These are phyloP conservation scores for Clonostachys sp. DNA, from an alignment of 2,329 filamentous ascomycete species.

Conservation along the genomic window DNA sequence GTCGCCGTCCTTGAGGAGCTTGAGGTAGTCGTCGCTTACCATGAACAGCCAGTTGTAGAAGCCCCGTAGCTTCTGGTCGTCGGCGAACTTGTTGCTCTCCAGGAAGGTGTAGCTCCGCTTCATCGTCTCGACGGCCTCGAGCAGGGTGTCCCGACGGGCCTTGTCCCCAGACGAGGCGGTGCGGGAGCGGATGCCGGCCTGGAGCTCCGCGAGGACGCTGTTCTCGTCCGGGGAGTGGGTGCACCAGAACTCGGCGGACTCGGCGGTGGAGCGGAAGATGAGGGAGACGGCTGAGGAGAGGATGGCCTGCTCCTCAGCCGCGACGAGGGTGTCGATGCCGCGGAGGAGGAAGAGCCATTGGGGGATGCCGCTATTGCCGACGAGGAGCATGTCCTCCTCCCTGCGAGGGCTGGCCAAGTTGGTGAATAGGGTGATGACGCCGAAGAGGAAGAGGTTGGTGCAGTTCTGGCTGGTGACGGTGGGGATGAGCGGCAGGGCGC, in stretches of 20 bases:
- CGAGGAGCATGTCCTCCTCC: slow-evolving; percentile 8
- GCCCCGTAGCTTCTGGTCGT: slow-evolving; percentile 1
- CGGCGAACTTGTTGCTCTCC: neutral
- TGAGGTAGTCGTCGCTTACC: slow-evolving; percentile 2
- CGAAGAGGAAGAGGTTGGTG: slow-evolving; percentile 8
- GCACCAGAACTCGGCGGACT: neutral
- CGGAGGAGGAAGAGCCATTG: slow-evolving; percentile 9
- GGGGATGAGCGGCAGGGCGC: slow-evolving; percentile 7
- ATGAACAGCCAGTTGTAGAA: slow-evolving; percentile 4
- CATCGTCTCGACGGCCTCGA: neutral
- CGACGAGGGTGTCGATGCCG: slow-evolving; percentile 7
- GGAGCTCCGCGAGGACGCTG: neutral
- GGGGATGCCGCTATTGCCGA: slow-evolving; percentile 7
- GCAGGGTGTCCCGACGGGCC: neutral
- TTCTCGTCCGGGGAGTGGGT: neutral
- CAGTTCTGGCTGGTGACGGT: slow-evolving; percentile 5
- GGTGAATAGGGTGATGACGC: slow-evolving; percentile 8
- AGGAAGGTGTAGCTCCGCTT: slow-evolving; percentile 3
- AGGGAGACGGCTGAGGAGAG: slow-evolving; percentile 1
- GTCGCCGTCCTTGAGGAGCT: slow-evolving; percentile 1
- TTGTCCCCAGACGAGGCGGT: neutral
- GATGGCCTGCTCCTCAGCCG: slow-evolving; percentile 4
- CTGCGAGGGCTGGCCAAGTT: slow-evolving; percentile 6
- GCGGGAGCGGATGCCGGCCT: slow-evolving; percentile 1
- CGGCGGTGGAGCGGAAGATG: slow-evolving; percentile 2